A percentile compares a stretch with the other conserved stretches of the same genome.
phyloP scores from a whole-genome alignment of 2,329 filamentous ascomycete genomes.

The Aspergillus pseudonomiae region DNA sequence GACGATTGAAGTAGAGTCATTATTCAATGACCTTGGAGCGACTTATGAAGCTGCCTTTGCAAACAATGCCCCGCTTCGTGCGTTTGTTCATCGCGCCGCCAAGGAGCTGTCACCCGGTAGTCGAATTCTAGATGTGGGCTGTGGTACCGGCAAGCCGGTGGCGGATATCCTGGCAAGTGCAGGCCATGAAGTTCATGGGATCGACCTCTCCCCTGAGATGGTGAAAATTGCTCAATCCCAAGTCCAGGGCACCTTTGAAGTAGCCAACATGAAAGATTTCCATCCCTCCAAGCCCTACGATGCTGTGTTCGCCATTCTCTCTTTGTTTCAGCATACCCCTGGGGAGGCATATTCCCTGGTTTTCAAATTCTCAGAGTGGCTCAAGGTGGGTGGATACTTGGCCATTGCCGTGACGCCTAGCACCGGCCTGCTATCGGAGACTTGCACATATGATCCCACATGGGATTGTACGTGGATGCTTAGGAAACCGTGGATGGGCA shows the following conservation, averaged over 20 bases:
- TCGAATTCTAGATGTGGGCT: slow-evolving; percentile 23
- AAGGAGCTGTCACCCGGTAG: slow-evolving; percentile 5
- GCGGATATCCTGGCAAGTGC: slow-evolving; percentile 15
- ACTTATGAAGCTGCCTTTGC: slow-evolving; percentile 20
- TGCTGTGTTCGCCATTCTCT: slow-evolving; percentile 16
- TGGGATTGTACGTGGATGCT: neutral
- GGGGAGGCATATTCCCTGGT: slow-evolving; percentile 15
- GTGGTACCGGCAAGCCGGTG: slow-evolving; percentile 24
- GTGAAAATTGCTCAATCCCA: slow-evolving; percentile 14
- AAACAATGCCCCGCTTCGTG: slow-evolving; percentile 11
- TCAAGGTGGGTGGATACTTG: slow-evolving; percentile 16
- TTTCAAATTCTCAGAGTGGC: slow-evolving; percentile 18
- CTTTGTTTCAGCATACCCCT: slow-evolving; percentile 18
- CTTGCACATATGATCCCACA: slow-evolving; percentile 12
- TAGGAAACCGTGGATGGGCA: no score
- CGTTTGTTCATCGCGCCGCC: slow-evolving; percentile 8
- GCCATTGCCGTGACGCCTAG: slow-evolving; percentile 13
- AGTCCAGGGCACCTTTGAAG: slow-evolving; percentile 18
- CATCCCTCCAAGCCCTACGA: slow-evolving; percentile 12
- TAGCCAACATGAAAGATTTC: slow-evolving; percentile 20
- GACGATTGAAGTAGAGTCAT: neutral
- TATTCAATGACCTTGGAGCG: neutral
- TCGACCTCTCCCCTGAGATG: slow-evolving; percentile 21
- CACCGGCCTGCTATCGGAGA: neutral
- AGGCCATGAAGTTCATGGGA: slow-evolving; percentile 20